Conservation (phyloP, 495 filamentous ascomycete genomes). For the Talaromyces adpressus region DNA sequence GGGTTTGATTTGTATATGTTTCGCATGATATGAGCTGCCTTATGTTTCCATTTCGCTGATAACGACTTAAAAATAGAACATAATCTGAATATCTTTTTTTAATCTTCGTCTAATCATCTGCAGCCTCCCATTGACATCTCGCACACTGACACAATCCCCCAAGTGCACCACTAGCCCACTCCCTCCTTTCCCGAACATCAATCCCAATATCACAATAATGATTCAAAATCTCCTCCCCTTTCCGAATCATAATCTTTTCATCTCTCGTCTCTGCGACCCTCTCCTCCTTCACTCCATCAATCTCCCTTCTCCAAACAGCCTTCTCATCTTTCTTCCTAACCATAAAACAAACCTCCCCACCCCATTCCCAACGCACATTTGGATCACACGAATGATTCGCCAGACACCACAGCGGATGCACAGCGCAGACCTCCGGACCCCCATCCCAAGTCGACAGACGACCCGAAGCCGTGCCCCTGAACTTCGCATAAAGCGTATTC, state of each 20-base stretch:
- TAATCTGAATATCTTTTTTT: neutral
- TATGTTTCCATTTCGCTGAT: neutral
- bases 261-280: neutral
- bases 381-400: constrained; percentile 95
- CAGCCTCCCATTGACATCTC: constrained; percentile 59
- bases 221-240: constrained; percentile 78
- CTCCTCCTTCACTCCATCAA: constrained; percentile 6
- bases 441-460: constrained; percentile 64
- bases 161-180: constrained; percentile 80
- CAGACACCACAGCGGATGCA: constrained; percentile 67
- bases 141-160: constrained; percentile 80
- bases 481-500: constrained; percentile 90
- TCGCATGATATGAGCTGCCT: neutral
- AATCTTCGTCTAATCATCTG: neutral
- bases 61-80: neutral
- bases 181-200: constrained; percentile 68
- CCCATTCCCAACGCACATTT: constrained; percentile 92
- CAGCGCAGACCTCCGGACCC: constrained; percentile 71
- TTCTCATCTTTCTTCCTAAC: constrained; percentile 35
- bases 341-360: constrained; percentile 69
- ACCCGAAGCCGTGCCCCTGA: constrained; percentile 85
- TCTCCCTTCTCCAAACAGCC: constrained; percentile 37
- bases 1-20: neutral
- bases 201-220: constrained; percentile 91
- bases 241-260: constrained; percentile 49